Evolutionary conservation across 2,329 filamentous ascomycete species (phyloP), one percentile per base, ranked within the genome.

Genomic region (Aspergillus felis): DNA sequence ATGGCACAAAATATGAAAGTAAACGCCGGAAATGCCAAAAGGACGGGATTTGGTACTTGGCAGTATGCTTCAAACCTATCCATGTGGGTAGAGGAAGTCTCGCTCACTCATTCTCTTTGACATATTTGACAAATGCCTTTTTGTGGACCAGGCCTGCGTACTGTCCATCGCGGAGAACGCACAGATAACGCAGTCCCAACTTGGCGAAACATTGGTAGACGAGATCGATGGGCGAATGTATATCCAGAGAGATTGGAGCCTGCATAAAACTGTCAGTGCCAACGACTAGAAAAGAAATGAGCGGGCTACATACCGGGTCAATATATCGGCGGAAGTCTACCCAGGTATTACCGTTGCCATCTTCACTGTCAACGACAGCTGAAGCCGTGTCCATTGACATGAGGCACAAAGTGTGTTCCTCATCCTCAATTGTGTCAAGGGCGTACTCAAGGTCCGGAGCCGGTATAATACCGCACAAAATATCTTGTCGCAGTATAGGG

Each of bases 141-240:
- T 97, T 97, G 75, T 99, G 94, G 52, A 96, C 91, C 81, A 99
- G 84, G 61, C 94, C 94, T 2, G 89, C 90, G 75, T 91, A 99
- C 60, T 85, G 86, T 25, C 94, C 94, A 63, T 96, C 87, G 55
- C 84, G 84, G 27, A 94, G 78, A 4, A 97, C 92, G 71, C 94
- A 97, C 51, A 99, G 88, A 74, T 96, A 97, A 60, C 94, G 82
- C 63, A 99, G 76, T 1, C 94, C 94, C 8, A 99, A 81, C 76
- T 99, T 99, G 52, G 91, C 90, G 72, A 97, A 99, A 68, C 92
- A 93, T 71, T 99, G 94, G 68, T 96, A 97, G 3, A 97, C 94
- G 42, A 99, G 78, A 71, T 97, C 92, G 84, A 97, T 92, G 0
- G 94, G 91, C 0, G 89, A 94, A 64, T 87, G 85, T 29, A 96